Conservation (phyloP, 495 filamentous ascomycete species). For the Neurospora terricola region DNA sequence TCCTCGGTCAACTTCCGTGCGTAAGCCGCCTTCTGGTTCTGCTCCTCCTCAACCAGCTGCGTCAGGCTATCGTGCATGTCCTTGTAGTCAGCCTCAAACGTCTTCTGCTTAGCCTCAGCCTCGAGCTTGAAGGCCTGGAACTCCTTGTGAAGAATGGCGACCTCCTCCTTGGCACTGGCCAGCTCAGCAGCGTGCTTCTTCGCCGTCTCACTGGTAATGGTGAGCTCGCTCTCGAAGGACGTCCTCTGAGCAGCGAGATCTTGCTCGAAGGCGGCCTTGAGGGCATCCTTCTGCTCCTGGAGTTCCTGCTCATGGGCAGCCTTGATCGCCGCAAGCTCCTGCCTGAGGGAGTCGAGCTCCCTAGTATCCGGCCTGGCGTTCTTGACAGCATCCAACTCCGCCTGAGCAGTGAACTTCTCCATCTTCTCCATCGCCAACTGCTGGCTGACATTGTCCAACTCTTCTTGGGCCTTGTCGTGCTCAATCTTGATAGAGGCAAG, state of each 20-base stretch:
- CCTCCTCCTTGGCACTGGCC: slow-evolving; percentile 25
- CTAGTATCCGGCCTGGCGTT: slow-evolving; percentile 44
- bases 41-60: slow-evolving; percentile 38
- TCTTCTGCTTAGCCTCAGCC: slow-evolving; percentile 29
- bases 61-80: slow-evolving; percentile 47
- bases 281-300: slow-evolving; percentile 21
- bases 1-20: slow-evolving; percentile 25
- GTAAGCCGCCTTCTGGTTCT: slow-evolving; percentile 26
- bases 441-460: slow-evolving; percentile 34
- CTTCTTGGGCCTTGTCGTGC: slow-evolving; percentile 28
- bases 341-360: slow-evolving; percentile 29
- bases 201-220: neutral
- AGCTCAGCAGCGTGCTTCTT: slow-evolving; percentile 25
- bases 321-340: slow-evolving; percentile 23
- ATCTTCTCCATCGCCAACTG: slow-evolving; percentile 44
- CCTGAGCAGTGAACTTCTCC: slow-evolving; percentile 43
- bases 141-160: slow-evolving; percentile 26
- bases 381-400: slow-evolving; percentile 41
- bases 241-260: slow-evolving; percentile 13
- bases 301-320: slow-evolving; percentile 14
- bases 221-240: neutral
- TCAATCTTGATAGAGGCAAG: slow-evolving; percentile 19
- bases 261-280: slow-evolving; percentile 30
- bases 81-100: slow-evolving; percentile 42
- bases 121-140: slow-evolving; percentile 24